Conservation (phyloP, 2,329 filamentous ascomycete species). For the Alternaria longipes region DNA sequence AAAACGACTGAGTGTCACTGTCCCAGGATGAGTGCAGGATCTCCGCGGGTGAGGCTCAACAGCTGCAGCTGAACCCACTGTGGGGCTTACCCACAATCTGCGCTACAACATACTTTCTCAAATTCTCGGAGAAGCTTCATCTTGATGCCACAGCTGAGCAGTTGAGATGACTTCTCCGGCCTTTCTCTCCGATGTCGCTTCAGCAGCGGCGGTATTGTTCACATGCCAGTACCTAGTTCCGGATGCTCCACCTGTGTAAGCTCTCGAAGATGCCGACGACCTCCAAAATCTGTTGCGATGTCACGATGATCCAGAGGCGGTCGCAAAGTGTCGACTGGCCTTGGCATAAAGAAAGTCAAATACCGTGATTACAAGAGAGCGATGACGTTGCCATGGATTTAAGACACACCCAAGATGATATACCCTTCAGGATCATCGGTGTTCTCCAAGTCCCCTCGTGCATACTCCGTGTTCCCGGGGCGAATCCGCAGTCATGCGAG, state of each 20-base stretch:
- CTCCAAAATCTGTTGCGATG: neutral
- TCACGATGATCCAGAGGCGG: neutral
- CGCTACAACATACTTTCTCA: neutral
- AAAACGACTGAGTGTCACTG: neutral
- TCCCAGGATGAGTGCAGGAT: neutral
- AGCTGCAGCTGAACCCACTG: constrained; percentile 6
- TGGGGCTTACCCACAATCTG: constrained; percentile 3
- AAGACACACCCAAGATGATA: neutral
- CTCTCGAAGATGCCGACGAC: neutral
- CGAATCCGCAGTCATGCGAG: constrained; percentile 50
- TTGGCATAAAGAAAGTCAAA: constrained; percentile 2
- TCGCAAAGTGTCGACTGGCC: neutral
- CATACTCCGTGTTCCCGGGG: neutral
- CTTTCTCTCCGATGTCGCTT: constrained; percentile 21
- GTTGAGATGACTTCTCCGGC: constrained; percentile 14
- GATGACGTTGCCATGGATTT: constrained; percentile 20
- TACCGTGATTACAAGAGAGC: neutral
- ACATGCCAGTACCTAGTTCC: constrained; percentile 5
- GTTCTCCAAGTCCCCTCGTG: neutral
- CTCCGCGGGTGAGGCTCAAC: constrained; percentile 15
- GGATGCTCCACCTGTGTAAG: neutral
- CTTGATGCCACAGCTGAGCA: neutral
- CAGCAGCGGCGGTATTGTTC: constrained; percentile 13
- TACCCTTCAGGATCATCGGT: constrained; percentile 1
- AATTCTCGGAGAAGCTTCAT: constrained; percentile 9